phyloP scores from a whole-genome alignment of 352 stramenopile genomes.

The Phytophthora rubi region DNA sequence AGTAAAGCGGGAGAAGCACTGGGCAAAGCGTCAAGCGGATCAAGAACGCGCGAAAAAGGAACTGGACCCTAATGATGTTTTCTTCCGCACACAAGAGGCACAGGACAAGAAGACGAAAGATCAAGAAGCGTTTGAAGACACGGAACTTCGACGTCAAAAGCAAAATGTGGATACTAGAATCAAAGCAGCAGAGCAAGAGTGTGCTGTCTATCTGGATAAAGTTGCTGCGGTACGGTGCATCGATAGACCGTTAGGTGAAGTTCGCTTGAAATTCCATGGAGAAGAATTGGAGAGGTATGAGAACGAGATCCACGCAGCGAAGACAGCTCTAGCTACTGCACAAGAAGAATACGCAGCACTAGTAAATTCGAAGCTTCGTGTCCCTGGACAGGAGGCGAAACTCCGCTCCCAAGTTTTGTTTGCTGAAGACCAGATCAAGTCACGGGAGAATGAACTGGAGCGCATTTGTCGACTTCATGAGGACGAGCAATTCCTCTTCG shows the following conservation, averaged over 20 bases:
- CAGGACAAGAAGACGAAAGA: conserved; percentile 66
- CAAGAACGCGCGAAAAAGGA: conserved; percentile 75
- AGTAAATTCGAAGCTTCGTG: conserved; percentile 51
- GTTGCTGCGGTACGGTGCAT: conserved; percentile 48
- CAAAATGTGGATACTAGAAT: conserved; percentile 53
- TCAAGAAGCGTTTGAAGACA: conserved; percentile 63
- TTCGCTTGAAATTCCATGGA: conserved; percentile 67
- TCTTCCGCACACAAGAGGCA: conserved; percentile 70
- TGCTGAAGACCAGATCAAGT: conserved; percentile 75
- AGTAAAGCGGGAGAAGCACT: conserved; percentile 65
- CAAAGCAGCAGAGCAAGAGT: conserved; percentile 48
- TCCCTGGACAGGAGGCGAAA: conserved; percentile 57
- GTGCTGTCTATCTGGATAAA: conserved; percentile 36
- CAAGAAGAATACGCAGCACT: conserved; percentile 78
- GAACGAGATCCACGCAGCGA: conserved; percentile 52
- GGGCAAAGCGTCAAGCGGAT: conserved; percentile 65
- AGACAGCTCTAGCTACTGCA: conserved; percentile 48
- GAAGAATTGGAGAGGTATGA: conserved; percentile 56
- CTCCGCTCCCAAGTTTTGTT: conserved; percentile 74
- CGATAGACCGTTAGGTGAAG: conserved; percentile 57
- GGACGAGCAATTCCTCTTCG: conserved; percentile 77
- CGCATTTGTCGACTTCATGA: conserved; percentile 56
- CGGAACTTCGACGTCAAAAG: conserved; percentile 52
- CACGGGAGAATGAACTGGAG: conserved; percentile 66
- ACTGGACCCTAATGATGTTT: conserved; percentile 80